phyloP scores from a whole-genome alignment of 768 basidiomycete genomes.

The Serpula lacrymans region DNA sequence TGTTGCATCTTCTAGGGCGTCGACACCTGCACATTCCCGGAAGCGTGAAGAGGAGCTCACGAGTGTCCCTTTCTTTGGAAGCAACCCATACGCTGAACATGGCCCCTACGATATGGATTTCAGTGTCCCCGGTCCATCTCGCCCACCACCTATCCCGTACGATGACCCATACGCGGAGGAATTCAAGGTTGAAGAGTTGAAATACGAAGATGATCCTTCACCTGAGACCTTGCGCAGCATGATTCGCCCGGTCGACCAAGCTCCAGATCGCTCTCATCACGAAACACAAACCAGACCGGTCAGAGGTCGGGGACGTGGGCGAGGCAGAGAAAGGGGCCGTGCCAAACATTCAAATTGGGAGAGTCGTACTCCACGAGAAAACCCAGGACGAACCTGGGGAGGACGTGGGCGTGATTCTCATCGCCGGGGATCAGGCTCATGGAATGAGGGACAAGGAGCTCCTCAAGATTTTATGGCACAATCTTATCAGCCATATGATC shows the following conservation, averaged over 20 bases:
- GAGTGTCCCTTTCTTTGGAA: conserved; percentile 41
- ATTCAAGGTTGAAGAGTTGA: conserved; percentile 27
- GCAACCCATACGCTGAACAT: conserved; percentile 64
- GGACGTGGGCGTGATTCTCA: conserved; percentile 27
- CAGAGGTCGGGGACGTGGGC: conserved; percentile 25
- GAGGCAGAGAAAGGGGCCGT: conserved; percentile 33
- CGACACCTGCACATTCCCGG: conserved; percentile 52
- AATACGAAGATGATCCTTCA: conserved; percentile 6
- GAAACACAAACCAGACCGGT: not conserved
- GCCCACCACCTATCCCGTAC: conserved; percentile 70
- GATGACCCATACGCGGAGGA: conserved; percentile 73
- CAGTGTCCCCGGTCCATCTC: conserved; percentile 45
- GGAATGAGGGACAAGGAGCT: conserved; percentile 18
- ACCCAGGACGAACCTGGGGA: conserved; percentile 20
- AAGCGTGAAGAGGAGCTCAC: conserved; percentile 53
- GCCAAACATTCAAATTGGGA: too few species aligned
- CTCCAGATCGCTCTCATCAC: too few species aligned
- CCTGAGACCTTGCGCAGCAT: not conserved
- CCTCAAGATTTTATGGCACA: conserved; percentile 9
- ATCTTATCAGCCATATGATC: conserved; percentile 27
- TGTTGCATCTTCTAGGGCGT: conserved; percentile 49
- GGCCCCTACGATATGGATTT: conserved; percentile 70
- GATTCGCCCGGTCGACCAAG: too few species aligned
- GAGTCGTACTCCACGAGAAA: not conserved
- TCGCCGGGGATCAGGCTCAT: conserved; percentile 19